Conservation (phyloP, 2,329 filamentous ascomycete genomes). For the Saccharata proteae region DNA sequence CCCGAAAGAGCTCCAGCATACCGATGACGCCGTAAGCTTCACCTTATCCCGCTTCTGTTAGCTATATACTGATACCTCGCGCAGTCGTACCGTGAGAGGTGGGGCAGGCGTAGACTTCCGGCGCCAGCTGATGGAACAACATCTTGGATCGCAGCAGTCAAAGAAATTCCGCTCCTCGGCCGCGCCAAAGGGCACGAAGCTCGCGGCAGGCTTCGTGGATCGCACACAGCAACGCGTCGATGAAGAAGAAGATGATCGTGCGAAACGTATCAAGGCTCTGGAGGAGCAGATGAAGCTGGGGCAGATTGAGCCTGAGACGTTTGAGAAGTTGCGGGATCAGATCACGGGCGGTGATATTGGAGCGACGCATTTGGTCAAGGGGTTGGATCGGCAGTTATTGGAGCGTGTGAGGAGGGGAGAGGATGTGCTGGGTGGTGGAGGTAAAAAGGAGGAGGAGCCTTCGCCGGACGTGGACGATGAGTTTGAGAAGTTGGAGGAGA, state of each 20-base stretch:
- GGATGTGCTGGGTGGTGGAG: constrained; percentile 32
- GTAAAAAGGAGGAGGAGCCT: constrained; percentile 13
- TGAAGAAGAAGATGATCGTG: constrained; percentile 44
- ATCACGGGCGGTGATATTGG: constrained; percentile 70
- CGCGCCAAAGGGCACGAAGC: constrained; percentile 69
- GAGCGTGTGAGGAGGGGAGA: constrained; percentile 58
- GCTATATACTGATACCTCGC: not conserved
- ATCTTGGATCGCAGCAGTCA: constrained; percentile 33
- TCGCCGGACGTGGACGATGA: constrained; percentile 31
- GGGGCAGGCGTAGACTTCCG: constrained; percentile 57
- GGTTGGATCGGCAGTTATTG: constrained; percentile 73
- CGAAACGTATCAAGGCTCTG: constrained; percentile 59
- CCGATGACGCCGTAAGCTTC: constrained; percentile 79
- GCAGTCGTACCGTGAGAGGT: constrained; percentile 52
- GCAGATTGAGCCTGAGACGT: constrained; percentile 69
- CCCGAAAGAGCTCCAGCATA: constrained; percentile 66
- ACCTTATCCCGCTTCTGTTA: not conserved
- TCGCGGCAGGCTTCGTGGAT: constrained; percentile 74
- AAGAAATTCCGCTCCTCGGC: constrained; percentile 66
- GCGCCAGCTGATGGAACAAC: constrained; percentile 66
- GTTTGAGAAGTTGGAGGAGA: constrained; percentile 44
- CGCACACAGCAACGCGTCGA: constrained; percentile 54
- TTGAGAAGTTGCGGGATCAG: constrained; percentile 60
- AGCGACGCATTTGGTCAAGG: constrained; percentile 82
- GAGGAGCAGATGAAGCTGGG: constrained; percentile 73